Base-by-base conservation (phyloP, 1,139 yeast species). In the Suzukiozyma palmioleophila region DNA sequence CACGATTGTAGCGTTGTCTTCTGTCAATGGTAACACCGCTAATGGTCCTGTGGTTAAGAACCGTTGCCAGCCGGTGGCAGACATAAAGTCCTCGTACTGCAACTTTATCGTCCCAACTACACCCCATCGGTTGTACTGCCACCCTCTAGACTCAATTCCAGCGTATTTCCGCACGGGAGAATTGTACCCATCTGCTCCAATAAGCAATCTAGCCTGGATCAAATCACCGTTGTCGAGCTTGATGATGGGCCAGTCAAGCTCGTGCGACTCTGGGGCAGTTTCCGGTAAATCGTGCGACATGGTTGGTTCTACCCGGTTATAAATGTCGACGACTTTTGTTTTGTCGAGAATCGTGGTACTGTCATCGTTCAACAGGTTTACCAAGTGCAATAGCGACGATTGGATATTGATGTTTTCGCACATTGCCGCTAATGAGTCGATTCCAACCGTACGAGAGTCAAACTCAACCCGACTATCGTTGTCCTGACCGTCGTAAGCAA, bases 141-240 rank as follows among this genome's bases (percentile, higher is more conserved):
- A 94, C 7, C 98, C 98, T 37, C 96, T 73, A 6, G 95, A 79
- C 54, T 81, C 81, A 41, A 94, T 88, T 2, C 78, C 80, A 0
- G 97, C 84, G 56, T 77, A 90, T 47, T 77, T 72, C 35, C 97
- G 75, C 3, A 86, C 98, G 0, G 97, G 97, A 0, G 97, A 89
- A 60, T 90, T 88, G 57, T 81, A 88, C 0, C 99, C 99, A 59
- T 92, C 98, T 15, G 97, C 96, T 8, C 99, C 99, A 11, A 90
- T 79, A 28, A 92, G 69, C 18, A 92, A 68, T 43, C 97, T 69
- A 0, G 97, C 76, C 51, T 77, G 77, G 37, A 84, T 66, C 12
- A 57, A 50, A 12, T 75, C 74, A 1, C 96, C 97, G 45, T 78
- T 75, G 16, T 79, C 78, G 15, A 92, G 67, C 21, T 75, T 71